These are phyloP conservation scores for Mycosphaerella sp. DNA, from an alignment of 2,329 filamentous ascomycete genomes.

Conservation along the genomic window DNA sequence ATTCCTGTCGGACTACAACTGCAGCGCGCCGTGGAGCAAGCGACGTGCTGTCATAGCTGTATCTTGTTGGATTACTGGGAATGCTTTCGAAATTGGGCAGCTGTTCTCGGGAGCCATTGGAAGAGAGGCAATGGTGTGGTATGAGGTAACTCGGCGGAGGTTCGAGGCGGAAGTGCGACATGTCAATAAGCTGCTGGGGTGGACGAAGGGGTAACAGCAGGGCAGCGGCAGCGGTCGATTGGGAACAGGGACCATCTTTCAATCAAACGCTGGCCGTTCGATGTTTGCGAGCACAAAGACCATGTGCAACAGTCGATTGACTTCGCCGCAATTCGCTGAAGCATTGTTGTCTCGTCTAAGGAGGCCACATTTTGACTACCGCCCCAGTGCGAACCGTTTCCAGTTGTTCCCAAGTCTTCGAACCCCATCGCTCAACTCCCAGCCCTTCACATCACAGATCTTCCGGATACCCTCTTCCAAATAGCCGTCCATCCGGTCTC, in stretches of 20 bases:
- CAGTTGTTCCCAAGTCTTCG: constrained; percentile 66
- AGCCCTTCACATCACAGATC: constrained; percentile 71
- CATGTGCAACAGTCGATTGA: background rate
- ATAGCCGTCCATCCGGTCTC: constrained; percentile 68
- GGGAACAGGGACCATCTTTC: background rate
- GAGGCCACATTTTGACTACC: background rate
- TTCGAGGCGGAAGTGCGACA: constrained; percentile 1
- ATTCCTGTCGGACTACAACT: background rate
- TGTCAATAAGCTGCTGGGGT: background rate
- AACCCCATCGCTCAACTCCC: constrained; percentile 67
- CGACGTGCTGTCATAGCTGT: background rate
- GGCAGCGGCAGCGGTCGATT: background rate
- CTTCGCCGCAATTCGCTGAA: background rate
- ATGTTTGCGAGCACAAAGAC: background rate
- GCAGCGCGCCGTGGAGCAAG: background rate
- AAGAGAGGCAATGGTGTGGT: background rate
- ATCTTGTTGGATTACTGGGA: background rate
- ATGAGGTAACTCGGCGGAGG: background rate
- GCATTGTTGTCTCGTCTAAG: background rate
- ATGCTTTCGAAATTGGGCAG: background rate
- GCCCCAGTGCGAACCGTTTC: constrained; percentile 65
- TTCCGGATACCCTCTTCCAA: constrained; percentile 69
- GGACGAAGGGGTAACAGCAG: background rate
- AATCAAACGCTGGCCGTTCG: background rate
- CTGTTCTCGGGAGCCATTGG: background rate